Evolutionary conservation across 257 asterid species (phyloP), one percentile per base, ranked within the genome.

Genomic region (Eucommia ulmoides): DNA sequence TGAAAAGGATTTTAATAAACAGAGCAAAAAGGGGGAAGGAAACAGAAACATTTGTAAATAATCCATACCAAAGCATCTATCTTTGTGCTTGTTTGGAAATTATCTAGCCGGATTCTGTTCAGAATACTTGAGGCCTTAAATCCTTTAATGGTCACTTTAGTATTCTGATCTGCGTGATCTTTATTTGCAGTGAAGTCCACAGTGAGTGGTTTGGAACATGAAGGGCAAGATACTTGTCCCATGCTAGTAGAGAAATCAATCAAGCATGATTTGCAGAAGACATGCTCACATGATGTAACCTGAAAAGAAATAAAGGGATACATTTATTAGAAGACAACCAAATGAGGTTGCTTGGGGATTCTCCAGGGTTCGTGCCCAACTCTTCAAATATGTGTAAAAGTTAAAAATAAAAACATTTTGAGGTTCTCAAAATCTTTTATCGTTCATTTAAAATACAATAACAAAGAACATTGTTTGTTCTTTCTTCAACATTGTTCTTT

Each of bases 1-100:
- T n/a, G n/a, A n/a, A n/a, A n/a, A n/a, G n/a, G n/a, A n/a, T n/a
- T n/a, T n/a, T n/a, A n/a, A n/a, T n/a, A n/a, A n/a, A n/a, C n/a
- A n/a, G n/a, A n/a, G n/a, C n/a, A n/a, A n/a, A n/a, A 14, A 8
- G 6, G 23, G 19, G 24, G 7, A 3, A 52, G 12, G 22, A 42
- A 33, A 1, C 29, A 46, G 50, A 38, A 20, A 18, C 19, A 50
- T 21, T 54, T 56, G 52, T 19, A 48, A 42, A 51, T 45, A 33
- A 17, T 25, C 66, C 79, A 63, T 80, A 85, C 97, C 93, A 89
- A 64, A 42, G 97, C 97, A 57, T 88, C 97, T 63, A 88, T 84
- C 73, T 88, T 88, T 52, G 97, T 88, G 59, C 97, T 88, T 20
- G 93, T 77, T 76, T 77, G 95, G 69, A 84, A 88, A 63, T 77